Base-by-base conservation (phyloP, 805 yeast genomes). In the Saccharomycopsis selenospora region DNA sequence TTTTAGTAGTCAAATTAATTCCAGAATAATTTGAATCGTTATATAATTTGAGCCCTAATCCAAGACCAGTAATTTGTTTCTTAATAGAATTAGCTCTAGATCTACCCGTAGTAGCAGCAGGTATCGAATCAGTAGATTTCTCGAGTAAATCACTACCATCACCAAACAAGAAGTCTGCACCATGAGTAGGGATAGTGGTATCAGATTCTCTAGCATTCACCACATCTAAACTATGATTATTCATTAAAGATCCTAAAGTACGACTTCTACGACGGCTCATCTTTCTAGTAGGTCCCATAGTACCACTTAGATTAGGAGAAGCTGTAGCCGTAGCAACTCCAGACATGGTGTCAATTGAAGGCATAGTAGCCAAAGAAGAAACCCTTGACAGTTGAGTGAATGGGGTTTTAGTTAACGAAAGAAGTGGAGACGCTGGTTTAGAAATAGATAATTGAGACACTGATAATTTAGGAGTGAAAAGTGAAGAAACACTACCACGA, bases 181-280 rank as follows among this genome's bases (percentile, higher is more conserved):
- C n/a, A n/a, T n/a, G n/a, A n/a, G n/a, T n/a, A n/a, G n/a, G n/a
- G n/a, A n/a, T n/a, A n/a, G n/a, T n/a, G n/a, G n/a, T n/a, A 4
- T 33, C 17, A 10, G 20, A 14, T 33, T 4, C 20, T 10, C 38
- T 4, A 14, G 38, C 38, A 7, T 6, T 33, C 6, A 20, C 8
- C n/a, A 33, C 18, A 7, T 33, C 38, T 7, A 20, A 17, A 5
- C 38, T 10, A 10, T 5, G 4, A 33, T 33, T 33, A 17, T 41
- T 27, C 30, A 46, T 40, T 4, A 50, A 30, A 23, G 54, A 43
- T n/a, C 26, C 47, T 17, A 50, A 36, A 6, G 54, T 50, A 17
- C 47, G 47, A 29, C 48, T 43, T 47, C 54, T 47, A 38, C 54
- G 23, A 29, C 54, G 41, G 27, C 17, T 42, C 20, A 6, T 25